These are phyloP conservation scores for Cryphonectria nitschkei DNA, from an alignment of 2,329 filamentous ascomycete species.

Conservation along the genomic window DNA sequence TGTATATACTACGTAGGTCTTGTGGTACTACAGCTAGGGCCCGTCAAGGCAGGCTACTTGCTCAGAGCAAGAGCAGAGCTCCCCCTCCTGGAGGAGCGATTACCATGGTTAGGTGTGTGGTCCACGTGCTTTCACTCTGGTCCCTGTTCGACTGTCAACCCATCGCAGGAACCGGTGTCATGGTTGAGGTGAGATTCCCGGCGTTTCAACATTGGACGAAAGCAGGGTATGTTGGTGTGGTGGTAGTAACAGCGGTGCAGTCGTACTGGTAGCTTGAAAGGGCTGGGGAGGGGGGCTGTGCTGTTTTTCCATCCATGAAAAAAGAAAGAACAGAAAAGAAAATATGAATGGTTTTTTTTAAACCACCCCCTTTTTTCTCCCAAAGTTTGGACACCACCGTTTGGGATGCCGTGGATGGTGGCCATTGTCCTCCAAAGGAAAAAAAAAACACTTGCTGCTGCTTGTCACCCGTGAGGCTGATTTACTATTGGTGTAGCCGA, in stretches of 20 bases:
- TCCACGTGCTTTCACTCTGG: neutral
- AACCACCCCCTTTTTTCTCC: slow-evolving; percentile 7
- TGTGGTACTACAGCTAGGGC: neutral
- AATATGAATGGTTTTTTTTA: neutral
- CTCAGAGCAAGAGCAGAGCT: neutral
- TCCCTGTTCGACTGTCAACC: neutral
- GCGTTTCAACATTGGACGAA: slow-evolving; percentile 11
- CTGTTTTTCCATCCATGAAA: slow-evolving; percentile 1
- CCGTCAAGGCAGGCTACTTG: neutral
- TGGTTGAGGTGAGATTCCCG: neutral
- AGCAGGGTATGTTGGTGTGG: neutral
- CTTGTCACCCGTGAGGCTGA: slow-evolving; percentile 9
- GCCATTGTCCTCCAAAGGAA: neutral
- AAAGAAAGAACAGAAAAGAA: neutral
- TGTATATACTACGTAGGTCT: neutral
- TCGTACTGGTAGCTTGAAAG: neutral
- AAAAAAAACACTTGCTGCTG: neutral
- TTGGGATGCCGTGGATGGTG: neutral
- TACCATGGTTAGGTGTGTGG: neutral
- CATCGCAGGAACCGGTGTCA: slow-evolving; percentile 3
- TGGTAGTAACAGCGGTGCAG: slow-evolving; percentile 7
- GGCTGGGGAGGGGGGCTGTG: no score
- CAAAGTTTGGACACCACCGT: slow-evolving; percentile 20
- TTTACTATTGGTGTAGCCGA: slow-evolving; percentile 20
- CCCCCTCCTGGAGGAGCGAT: neutral